Conservation (phyloP, 129 eudicot genomes). For the Lactuca saligna region DNA sequence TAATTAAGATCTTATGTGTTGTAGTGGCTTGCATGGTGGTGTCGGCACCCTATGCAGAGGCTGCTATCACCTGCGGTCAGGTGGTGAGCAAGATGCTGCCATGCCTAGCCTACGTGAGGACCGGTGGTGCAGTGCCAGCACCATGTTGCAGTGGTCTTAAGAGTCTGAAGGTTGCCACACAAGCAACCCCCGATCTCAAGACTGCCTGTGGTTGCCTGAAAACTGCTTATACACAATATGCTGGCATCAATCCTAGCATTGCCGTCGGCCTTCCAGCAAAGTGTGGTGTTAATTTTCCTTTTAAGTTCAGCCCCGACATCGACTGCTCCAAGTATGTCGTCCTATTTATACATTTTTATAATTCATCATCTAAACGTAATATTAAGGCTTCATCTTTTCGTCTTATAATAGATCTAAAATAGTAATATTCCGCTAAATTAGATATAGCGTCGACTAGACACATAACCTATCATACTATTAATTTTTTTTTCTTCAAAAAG, state of each 20-base stretch:
- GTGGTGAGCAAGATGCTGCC: slow-evolving; percentile 19
- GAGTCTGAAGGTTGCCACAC: slow-evolving; percentile 16
- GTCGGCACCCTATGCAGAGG: slow-evolving; percentile 26
- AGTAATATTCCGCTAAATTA: not conserved
- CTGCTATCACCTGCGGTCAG: slow-evolving; percentile 34
- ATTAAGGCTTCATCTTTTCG: not conserved
- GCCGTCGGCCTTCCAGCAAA: slow-evolving; percentile 40
- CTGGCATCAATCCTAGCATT: slow-evolving; percentile 18
- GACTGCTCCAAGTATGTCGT: slow-evolving; percentile 44
- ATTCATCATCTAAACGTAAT: not conserved
- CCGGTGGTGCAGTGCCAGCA: not conserved
- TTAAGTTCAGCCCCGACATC: slow-evolving; percentile 38
- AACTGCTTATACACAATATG: not conserved
- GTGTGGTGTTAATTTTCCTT: slow-evolving; percentile 45
- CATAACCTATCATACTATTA: not conserved
- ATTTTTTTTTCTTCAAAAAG: too few species aligned
- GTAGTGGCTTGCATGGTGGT: slow-evolving; percentile 22
- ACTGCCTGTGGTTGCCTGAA: slow-evolving; percentile 44
- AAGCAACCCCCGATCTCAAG: slow-evolving; percentile 24
- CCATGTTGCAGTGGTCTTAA: slow-evolving; percentile 40
- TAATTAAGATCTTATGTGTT: slow-evolving; percentile 13
- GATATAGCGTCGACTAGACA: not conserved
- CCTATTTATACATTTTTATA: not conserved
- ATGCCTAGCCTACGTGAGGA: slow-evolving; percentile 36
- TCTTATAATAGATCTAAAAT: not conserved